phyloP scores from a whole-genome alignment of 208 protist genomes.

The Wallacemonas sp. region DNA sequence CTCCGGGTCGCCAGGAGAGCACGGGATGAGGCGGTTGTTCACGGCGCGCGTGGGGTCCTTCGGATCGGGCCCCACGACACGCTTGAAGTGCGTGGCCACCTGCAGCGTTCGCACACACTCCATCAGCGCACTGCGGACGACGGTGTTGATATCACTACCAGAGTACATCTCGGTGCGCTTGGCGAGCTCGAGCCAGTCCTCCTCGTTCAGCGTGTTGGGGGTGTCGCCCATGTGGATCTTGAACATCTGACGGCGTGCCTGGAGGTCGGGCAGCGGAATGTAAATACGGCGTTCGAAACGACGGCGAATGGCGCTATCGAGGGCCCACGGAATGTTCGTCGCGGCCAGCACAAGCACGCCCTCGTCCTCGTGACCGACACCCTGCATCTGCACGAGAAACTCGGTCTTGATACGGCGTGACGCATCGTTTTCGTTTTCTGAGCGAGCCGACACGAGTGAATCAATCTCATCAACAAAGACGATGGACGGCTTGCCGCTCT shows the following conservation, averaged over 20 bases:
- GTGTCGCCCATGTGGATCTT: slow-evolving; percentile 96
- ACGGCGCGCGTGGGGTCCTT: slow-evolving; percentile 70
- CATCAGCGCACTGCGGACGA: slow-evolving; percentile 98
- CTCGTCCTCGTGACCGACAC: slow-evolving; percentile 84
- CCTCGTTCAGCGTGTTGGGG: slow-evolving; percentile 78
- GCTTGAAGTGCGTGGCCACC: slow-evolving; percentile 98
- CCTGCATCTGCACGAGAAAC: slow-evolving; percentile 98
- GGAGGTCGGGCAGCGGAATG: slow-evolving; percentile 91
- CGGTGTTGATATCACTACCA: slow-evolving; percentile 96
- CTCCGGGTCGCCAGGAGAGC: slow-evolving; percentile 93
- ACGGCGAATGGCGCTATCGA: slow-evolving; percentile 91
- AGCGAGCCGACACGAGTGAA: slow-evolving; percentile 86
- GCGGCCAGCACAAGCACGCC: slow-evolving; percentile 92
- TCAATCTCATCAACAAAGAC: slow-evolving; percentile 97
- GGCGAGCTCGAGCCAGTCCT: slow-evolving; percentile 92
- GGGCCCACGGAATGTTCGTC: slow-evolving; percentile 91
- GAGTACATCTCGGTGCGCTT: slow-evolving; percentile 92
- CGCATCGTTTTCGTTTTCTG: slow-evolving; percentile 88
- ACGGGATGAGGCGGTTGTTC: slow-evolving; percentile 90
- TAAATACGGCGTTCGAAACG: slow-evolving; percentile 94
- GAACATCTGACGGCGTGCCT: slow-evolving; percentile 91
- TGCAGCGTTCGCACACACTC: slow-evolving; percentile 96
- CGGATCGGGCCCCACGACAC: slow-evolving; percentile 74
- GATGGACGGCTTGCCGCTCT: slow-evolving; percentile 81
- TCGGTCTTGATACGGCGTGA: slow-evolving; percentile 99